A percentile compares a stretch with the other conserved stretches of the same genome.
phyloP scores from a whole-genome alignment of 2,329 filamentous ascomycete species.

The Fusarium papillatum region DNA sequence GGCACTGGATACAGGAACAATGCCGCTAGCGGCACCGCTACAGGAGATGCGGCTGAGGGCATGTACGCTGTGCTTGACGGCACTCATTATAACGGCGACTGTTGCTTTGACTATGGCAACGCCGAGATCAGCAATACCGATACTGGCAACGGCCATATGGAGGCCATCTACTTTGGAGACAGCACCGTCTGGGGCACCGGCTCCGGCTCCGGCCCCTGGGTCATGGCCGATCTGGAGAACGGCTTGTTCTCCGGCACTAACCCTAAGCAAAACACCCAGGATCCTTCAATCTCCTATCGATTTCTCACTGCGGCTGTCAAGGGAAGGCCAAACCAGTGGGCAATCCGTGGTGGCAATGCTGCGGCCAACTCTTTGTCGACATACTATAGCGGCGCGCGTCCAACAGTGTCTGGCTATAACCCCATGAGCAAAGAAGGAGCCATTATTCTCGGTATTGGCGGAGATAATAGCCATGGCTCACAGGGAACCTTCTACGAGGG shows the following conservation, averaged over 20 bases:
- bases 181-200: slow-evolving; percentile 69
- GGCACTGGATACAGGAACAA: slow-evolving; percentile 29
- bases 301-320: slow-evolving; percentile 19
- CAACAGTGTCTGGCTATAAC: slow-evolving; percentile 15
- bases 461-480: slow-evolving; percentile 21
- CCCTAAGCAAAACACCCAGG: slow-evolving; percentile 21
- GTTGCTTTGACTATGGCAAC: slow-evolving; percentile 31
- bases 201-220: slow-evolving; percentile 71
- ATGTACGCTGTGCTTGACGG: slow-evolving; percentile 33
- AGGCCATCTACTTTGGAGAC: slow-evolving; percentile 75
- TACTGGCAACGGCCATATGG: slow-evolving; percentile 76
- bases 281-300: slow-evolving; percentile 8
- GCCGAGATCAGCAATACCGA: slow-evolving; percentile 62
- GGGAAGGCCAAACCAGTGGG: slow-evolving; percentile 19
- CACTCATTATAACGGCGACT: slow-evolving; percentile 23
- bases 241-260: slow-evolving; percentile 70
- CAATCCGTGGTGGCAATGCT: slow-evolving; percentile 24
- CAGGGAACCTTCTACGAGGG: slow-evolving; percentile 29
- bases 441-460: slow-evolving; percentile 17
- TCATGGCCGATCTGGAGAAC: slow-evolving; percentile 79
- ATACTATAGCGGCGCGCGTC: slow-evolving; percentile 21
- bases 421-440: slow-evolving; percentile 27
- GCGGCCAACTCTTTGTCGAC: slow-evolving; percentile 13
- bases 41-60: slow-evolving; percentile 14
- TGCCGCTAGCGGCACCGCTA: slow-evolving; percentile 14